These are phyloP conservation scores for Gamarada debralockiae DNA, from an alignment of 495 filamentous ascomycete genomes.

Conservation along the genomic window DNA sequence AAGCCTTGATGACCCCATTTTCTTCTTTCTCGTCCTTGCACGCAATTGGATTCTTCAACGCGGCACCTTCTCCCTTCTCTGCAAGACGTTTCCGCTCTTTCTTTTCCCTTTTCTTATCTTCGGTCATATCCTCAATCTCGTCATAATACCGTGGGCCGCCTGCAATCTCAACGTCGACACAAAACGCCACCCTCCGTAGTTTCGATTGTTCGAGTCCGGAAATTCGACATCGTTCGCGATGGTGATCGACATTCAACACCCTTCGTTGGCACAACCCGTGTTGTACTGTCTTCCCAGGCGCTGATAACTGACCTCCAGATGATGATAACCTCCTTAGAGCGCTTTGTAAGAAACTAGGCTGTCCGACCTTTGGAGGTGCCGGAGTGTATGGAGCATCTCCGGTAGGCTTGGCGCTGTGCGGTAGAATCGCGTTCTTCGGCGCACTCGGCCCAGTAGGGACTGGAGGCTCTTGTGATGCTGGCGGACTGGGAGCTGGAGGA, in stretches of 20 bases:
- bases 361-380: slow-evolving; percentile 57
- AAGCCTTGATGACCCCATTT: slow-evolving; percentile 38
- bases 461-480: slow-evolving; percentile 27
- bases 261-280: slow-evolving; percentile 64
- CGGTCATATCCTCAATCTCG: slow-evolving; percentile 26
- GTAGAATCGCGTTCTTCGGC: slow-evolving; percentile 49
- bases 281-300: slow-evolving; percentile 37
- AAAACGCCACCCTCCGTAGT: slow-evolving; percentile 84
- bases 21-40: slow-evolving; percentile 56
- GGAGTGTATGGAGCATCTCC: slow-evolving; percentile 61
- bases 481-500: slow-evolving; percentile 31
- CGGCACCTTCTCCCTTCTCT: slow-evolving; percentile 64
- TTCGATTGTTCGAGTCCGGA: slow-evolving; percentile 76
- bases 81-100: slow-evolving; percentile 61
- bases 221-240: slow-evolving; percentile 74
- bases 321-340: slow-evolving; percentile 74
- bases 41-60: slow-evolving; percentile 58
- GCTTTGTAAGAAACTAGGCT: slow-evolving; percentile 73
- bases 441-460: slow-evolving; percentile 49
- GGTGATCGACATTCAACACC: slow-evolving; percentile 80
- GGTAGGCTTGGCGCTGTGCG: slow-evolving; percentile 37
- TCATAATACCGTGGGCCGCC: slow-evolving; percentile 52
- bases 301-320: slow-evolving; percentile 48
- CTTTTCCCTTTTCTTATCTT: slow-evolving; percentile 42
- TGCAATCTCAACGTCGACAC: slow-evolving; percentile 96